Base-by-base conservation (phyloP, 345 rosid species). In the Ceriops tagal region DNA sequence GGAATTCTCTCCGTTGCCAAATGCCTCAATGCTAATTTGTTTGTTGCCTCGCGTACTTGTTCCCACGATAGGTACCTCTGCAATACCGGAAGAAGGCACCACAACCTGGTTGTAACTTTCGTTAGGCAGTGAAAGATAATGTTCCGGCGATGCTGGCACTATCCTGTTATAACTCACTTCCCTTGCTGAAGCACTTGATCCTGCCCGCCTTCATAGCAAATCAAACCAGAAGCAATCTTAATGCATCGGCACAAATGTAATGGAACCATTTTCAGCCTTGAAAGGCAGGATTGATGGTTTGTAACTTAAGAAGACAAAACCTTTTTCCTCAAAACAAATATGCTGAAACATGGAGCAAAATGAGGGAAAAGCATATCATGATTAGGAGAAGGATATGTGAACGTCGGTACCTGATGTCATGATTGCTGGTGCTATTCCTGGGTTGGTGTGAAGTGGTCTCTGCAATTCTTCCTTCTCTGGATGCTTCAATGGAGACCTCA, bases 111-210 rank as follows among this genome's bases (percentile, higher is more conserved):
- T 2, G 15, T 39, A 46, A 35, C 37, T 63, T 77, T 67, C 73
- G 1, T 11, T 8, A 3, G 71, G 73, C 32, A 18, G 21, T n/a
- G 70, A 51, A 55, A 69, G 52, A 39, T 61, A 73, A 69, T 71
- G 74, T 69, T 75, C 83, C 0, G 88, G 90, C 24, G 85, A 81
- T 53, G 81, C 90, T 2, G 81, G 91, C 51, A 83, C 86, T 76
- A 85, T 78, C 75, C 62, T 85, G 74, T 78, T 78, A 67, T 83
- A 85, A 83, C 74, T 91, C 59, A 61, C 83, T 75, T 92, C 98
- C 78, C 75, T 79, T 6, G 72, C 28, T 63, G 69, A 63, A 24
- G 81, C 81, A 78, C 70, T 83, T 35, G 85, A 87, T 75, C 84
- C 85, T 58, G 79, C 56, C 49, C 24, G 63, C 83, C 90, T 87